These are phyloP conservation scores for Phytophthora sojae DNA, from an alignment of 352 stramenopile species.

Conservation along the genomic window DNA sequence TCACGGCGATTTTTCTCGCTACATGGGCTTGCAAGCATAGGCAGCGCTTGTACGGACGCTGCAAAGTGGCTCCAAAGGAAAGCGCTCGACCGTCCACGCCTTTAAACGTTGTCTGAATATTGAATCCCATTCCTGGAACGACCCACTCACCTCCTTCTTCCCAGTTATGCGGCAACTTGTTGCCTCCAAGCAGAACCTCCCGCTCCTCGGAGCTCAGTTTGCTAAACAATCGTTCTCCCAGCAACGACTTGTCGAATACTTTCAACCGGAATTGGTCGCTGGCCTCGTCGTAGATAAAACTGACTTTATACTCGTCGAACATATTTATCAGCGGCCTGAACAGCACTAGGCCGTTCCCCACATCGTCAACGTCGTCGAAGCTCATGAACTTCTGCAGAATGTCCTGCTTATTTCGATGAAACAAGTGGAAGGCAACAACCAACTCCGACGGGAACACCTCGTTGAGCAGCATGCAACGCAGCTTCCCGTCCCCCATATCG, in stretches of 20 bases:
- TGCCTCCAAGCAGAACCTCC: constrained; percentile 13
- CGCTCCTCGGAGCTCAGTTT: constrained; percentile 8
- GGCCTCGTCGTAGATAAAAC: constrained; percentile 27
- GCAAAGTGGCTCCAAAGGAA: neutral
- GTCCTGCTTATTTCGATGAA: constrained; percentile 20
- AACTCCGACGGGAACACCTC: constrained; percentile 18
- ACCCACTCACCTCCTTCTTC: neutral
- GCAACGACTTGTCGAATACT: constrained; percentile 21
- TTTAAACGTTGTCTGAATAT: neutral
- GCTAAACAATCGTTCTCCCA: constrained; percentile 14
- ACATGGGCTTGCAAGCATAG: constrained; percentile 20
- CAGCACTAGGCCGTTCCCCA: constrained; percentile 35
- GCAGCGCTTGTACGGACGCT: neutral
- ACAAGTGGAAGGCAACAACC: constrained; percentile 27
- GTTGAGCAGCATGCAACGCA: constrained; percentile 31
- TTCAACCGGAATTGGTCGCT: constrained; percentile 18
- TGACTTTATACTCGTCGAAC: constrained; percentile 24
- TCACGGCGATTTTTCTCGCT: constrained; percentile 17
- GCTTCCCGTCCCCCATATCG: constrained; percentile 15
- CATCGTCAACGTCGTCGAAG: constrained; percentile 25
- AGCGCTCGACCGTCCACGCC: neutral
- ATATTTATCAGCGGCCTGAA: constrained; percentile 33
- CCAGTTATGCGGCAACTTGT: neutral
- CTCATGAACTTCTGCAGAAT: constrained; percentile 12
- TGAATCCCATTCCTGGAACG: neutral